These are phyloP conservation scores for Gymnopilus junonius DNA, from an alignment of 768 basidiomycete species.

Conservation along the genomic window DNA sequence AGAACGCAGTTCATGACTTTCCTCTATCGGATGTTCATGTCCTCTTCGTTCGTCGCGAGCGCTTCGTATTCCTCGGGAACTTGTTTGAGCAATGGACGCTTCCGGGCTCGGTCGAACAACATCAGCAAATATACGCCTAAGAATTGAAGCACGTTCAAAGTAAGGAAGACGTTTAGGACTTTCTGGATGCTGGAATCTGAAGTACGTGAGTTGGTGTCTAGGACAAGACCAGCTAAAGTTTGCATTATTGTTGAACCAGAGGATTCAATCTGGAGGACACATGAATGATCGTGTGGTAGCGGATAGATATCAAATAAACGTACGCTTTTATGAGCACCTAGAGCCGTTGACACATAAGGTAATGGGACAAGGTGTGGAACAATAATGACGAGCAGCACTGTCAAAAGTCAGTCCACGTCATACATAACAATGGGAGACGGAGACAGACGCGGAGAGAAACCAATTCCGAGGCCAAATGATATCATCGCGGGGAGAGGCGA, in stretches of 20 bases:
- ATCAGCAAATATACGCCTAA: slow-evolving; percentile 9
- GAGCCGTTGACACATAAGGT: slow-evolving; percentile 14
- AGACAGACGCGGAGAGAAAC: slow-evolving; percentile 12
- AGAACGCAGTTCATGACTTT: neutral
- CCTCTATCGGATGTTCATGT: neutral
- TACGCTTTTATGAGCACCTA: slow-evolving; percentile 17
- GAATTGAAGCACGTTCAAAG: slow-evolving; percentile 12
- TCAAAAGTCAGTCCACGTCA: neutral
- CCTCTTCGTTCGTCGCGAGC: neutral
- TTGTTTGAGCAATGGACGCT: neutral
- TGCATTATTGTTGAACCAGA: slow-evolving; percentile 15
- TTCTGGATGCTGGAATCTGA: slow-evolving; percentile 8
- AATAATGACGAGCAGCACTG: slow-evolving; percentile 15
- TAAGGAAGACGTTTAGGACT: slow-evolving; percentile 13
- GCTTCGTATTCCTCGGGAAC: slow-evolving; percentile 9
- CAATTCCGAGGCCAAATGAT: slow-evolving; percentile 13
- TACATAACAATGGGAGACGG: neutral
- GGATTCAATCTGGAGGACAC: slow-evolving; percentile 7
- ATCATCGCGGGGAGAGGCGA: slow-evolving; percentile 15
- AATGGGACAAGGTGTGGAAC: slow-evolving; percentile 15
- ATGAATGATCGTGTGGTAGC: neutral
- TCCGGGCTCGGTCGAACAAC: slow-evolving; percentile 9
- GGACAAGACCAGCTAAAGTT: slow-evolving; percentile 6
- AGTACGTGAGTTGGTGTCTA: slow-evolving; percentile 9
- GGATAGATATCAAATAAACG: neutral